Base-by-base conservation (phyloP, 1,139 yeast genomes). In the Kluyveromyces sp. region DNA sequence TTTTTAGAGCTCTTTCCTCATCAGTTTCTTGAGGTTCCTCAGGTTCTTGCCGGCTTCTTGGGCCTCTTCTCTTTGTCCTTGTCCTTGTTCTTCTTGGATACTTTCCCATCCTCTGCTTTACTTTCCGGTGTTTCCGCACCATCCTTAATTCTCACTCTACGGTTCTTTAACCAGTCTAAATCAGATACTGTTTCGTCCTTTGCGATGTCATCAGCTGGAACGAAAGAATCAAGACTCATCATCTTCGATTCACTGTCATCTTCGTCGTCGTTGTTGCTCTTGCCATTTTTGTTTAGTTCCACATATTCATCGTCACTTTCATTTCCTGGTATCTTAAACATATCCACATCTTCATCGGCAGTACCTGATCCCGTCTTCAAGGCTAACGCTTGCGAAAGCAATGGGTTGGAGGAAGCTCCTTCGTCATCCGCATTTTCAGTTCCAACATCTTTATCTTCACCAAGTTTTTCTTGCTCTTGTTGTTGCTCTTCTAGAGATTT, bases 151-250 rank as follows among this genome's bases (percentile, higher is more conserved):
- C 95, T 78, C 25, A 76, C 79, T 64, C 95, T 76, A 63, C 88
- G 79, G 58, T 77, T 77, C 57, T 80, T 81, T 52, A 92, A 74
- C 98, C 98, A 90, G 52, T 90, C 96, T 48, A 86, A 68, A 69
- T 90, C 97, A 15, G 94, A 75, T 7, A 87, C 73, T 28, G 66
- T 70, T 47, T 77, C 79, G 53, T 78, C 78, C 28, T 68, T 68
- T 0, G 81, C 80, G 6, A 68, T 50, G 5, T 45, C 52, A 10
- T 50, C 58, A 33, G 15, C 15, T 4, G 34, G 7, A 27, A 34
- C 43, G 33, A 44, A 51, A 7, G 49, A 59, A 37, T 53, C 57
- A 26, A 69, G 50, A 29, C 59, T 52, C 58, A 58, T 65, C 72
- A 58, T 68, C 55, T 52, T 59, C 52, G 45, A 45, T 35, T 45